These are phyloP conservation scores for Alternaria sp. DNA, from an alignment of 2,329 filamentous ascomycete genomes.

Conservation along the genomic window DNA sequence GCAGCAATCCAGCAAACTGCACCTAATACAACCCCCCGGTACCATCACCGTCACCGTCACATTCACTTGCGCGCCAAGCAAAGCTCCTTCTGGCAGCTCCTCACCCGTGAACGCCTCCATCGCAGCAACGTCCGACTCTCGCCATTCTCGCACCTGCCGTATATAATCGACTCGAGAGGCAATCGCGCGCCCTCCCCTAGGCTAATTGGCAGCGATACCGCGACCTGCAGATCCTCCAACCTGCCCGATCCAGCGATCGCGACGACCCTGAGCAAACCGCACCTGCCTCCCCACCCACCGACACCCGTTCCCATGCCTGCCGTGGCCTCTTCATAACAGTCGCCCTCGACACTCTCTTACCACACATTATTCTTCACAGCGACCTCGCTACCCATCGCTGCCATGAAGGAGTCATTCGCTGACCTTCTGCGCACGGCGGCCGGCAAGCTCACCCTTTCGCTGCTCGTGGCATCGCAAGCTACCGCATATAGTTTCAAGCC, in stretches of 20 bases:
- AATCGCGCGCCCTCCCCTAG: conserved; percentile 6
- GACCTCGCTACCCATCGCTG: conserved; percentile 33
- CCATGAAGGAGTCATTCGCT: conserved; percentile 51
- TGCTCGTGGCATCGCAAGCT: conserved; percentile 42
- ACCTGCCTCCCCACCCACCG: conserved; percentile 9
- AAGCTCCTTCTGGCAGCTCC: conserved; percentile 29
- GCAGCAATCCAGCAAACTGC: conserved; percentile 15
- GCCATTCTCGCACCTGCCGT: conserved; percentile 4
- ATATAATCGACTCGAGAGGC: not conserved
- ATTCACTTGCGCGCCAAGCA: conserved; percentile 32
- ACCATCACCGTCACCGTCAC: conserved; percentile 12
- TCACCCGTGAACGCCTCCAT: conserved; percentile 30
- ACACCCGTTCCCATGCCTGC: conserved; percentile 27
- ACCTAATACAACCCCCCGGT: conserved; percentile 20
- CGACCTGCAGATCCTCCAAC: conserved; percentile 7
- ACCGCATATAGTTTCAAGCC: conserved; percentile 63
- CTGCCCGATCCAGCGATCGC: conserved; percentile 16
- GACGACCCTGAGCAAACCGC: conserved; percentile 16
- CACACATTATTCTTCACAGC: conserved; percentile 33
- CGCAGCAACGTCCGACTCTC: conserved; percentile 20
- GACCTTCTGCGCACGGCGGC: conserved; percentile 50
- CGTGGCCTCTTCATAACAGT: conserved; percentile 24
- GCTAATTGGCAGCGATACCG: conserved; percentile 11
- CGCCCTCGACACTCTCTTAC: conserved; percentile 15
- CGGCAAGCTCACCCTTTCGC: conserved; percentile 48